These are phyloP conservation scores for Kwoniella shivajii DNA, from an alignment of 1,284 basidiomycete species.

Conservation along the genomic window DNA sequence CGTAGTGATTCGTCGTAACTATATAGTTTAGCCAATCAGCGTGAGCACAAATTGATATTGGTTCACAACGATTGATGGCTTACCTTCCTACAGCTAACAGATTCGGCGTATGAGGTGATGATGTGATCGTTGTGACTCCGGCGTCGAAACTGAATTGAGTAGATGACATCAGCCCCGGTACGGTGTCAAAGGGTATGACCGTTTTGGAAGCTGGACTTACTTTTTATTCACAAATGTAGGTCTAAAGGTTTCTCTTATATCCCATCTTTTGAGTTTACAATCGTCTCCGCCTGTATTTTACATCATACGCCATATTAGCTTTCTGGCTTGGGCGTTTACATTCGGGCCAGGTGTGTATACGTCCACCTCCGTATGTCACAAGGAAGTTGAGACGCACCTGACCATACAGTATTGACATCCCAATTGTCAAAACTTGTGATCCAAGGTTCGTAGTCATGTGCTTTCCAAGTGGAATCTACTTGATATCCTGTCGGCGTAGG, in stretches of 20 bases:
- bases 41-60: no score
- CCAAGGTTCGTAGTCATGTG: conserved; percentile 96
- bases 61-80: conserved; percentile 15
- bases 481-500: conserved; percentile 55
- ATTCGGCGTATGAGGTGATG: conserved; percentile 75
- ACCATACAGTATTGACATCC: conserved; percentile 75
- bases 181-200: no score
- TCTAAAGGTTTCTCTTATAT: conserved; percentile 66
- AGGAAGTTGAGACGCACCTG: no score
- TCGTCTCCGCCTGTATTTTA: conserved; percentile 91
- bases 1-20: conserved; percentile 86
- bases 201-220: conserved; percentile 56
- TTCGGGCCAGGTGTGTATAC: no score
- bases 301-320: no score
- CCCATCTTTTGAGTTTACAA: conserved; percentile 87
- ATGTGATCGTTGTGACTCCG: conserved; percentile 89
- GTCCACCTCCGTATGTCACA: no score
- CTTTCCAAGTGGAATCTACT: conserved; percentile 69
- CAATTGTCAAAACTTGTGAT: conserved; percentile 87
- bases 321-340: no score
- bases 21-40: no score
- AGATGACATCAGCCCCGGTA: no score
- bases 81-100: conserved; percentile 89
- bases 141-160: conserved; percentile 84
- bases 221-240: conserved; percentile 74